These are phyloP conservation scores for Candida peoriensis DNA, from an alignment of 805 yeast genomes.

Conservation along the genomic window DNA sequence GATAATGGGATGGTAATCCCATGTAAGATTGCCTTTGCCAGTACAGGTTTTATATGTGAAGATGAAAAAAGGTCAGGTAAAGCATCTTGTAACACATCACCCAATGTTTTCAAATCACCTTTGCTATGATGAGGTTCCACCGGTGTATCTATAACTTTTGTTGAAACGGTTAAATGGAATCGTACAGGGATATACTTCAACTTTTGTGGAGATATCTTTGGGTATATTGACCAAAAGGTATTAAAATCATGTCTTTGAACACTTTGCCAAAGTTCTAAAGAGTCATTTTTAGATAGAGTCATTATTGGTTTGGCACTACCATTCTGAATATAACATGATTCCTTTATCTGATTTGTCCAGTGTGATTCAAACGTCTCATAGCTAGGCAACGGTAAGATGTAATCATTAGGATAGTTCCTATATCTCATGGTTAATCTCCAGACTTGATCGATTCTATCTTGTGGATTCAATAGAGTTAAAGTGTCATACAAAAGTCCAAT, in stretches of 20 bases:
- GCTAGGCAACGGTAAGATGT: slow-evolving; percentile 35
- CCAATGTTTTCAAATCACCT: slow-evolving; percentile 27
- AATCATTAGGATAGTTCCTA: slow-evolving; percentile 39
- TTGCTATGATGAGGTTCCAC: slow-evolving; percentile 9
- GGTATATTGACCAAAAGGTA: slow-evolving; percentile 19
- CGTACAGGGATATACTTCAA: slow-evolving; percentile 43
- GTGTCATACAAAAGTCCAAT: slow-evolving; percentile 63
- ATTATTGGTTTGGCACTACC: slow-evolving; percentile 81
- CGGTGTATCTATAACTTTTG: slow-evolving; percentile 32
- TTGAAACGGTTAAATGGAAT: slow-evolving; percentile 37
- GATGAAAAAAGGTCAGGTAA: slow-evolving; percentile 46
- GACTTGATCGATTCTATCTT: slow-evolving; percentile 19
- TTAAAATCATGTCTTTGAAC: slow-evolving; percentile 32
- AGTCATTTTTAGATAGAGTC: slow-evolving; percentile 61
- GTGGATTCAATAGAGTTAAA: slow-evolving; percentile 35
- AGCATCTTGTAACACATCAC: slow-evolving; percentile 32
- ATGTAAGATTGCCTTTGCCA: slow-evolving; percentile 45
- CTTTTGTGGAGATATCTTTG: slow-evolving; percentile 20
- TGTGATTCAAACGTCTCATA: slow-evolving; percentile 37
- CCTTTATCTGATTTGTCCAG: slow-evolving; percentile 80
- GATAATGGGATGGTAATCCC: slow-evolving; percentile 48
- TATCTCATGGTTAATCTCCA: slow-evolving; percentile 46
- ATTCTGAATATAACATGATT: slow-evolving; percentile 66
- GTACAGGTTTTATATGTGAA: slow-evolving; percentile 25
- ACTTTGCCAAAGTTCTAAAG: slow-evolving; percentile 53